A percentile compares a stretch with the other conserved stretches of the same genome.
phyloP scores from a whole-genome alignment of 129 eudicot species.

The Lonicera japonica region DNA sequence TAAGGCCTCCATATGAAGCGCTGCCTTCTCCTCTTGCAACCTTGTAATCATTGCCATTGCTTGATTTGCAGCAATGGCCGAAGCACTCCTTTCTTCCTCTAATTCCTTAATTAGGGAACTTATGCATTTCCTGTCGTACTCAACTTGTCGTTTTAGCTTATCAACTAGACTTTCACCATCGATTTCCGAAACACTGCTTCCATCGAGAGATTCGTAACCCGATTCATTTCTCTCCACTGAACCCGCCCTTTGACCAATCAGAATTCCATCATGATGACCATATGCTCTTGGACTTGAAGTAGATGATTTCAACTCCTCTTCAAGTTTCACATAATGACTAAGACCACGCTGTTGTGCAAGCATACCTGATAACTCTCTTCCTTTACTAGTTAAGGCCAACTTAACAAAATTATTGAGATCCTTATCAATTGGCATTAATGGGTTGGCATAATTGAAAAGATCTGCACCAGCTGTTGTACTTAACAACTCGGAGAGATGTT shows the following conservation, averaged over 20 bases:
- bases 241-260: constrained; percentile 15
- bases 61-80: constrained; percentile 72
- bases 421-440: constrained; percentile 2
- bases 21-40: constrained; percentile 85
- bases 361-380: background rate
- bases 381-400: constrained; percentile 2
- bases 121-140: constrained; percentile 40
- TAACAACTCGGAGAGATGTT: background rate
- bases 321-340: constrained; percentile 23
- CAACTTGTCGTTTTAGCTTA: constrained; percentile 46
- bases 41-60: constrained; percentile 96
- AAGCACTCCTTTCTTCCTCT: constrained; percentile 87
- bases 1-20: constrained; percentile 77
- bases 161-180: constrained; percentile 54
- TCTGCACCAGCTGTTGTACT: constrained; percentile 7
- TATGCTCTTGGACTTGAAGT: constrained; percentile 10
- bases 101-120: constrained; percentile 52
- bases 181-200: constrained; percentile 32
- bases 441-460: constrained; percentile 2
- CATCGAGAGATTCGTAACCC: constrained; percentile 39
- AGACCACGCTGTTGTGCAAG: constrained; percentile 9
- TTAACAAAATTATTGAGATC: constrained; percentile 1
- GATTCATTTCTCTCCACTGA: constrained; percentile 31
- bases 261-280: constrained; percentile 13
- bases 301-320: constrained; percentile 16